Base-by-base conservation (phyloP, 2,329 filamentous ascomycete species). In the Botrytis hyacinthi region DNA sequence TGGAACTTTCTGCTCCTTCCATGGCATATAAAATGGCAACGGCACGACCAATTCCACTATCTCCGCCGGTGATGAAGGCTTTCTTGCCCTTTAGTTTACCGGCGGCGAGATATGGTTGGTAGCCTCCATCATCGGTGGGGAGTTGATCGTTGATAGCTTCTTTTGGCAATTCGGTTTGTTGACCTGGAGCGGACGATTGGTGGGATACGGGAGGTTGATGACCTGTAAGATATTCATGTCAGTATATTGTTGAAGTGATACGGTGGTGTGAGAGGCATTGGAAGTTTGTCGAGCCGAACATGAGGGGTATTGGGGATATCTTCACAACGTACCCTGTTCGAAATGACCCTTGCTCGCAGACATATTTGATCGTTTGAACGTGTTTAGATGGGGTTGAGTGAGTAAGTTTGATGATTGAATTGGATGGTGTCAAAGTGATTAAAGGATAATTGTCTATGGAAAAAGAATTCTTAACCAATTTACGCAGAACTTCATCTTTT, bases 1-100 rank as follows among this genome's bases (percentile, higher is more conserved):
- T 94, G 73, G 92, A 85, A 69, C 87, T 89, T 75, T 92, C 89
- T 22, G 92, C 92, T 9, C 93, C 93, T 82, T 96, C 93, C 86
- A 93, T 91, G 57, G 93, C 93, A 78, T 91, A 96, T 0, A 96
- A 85, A 26, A 95, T 86, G 1, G 93, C 92, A 1, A 91, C 88
- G 1, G 93, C 90, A 54, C 92, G 89, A 10, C 93, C 92, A 76
- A 96, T 95, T 2, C 93, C 93, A 10, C 88, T 91, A 82, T 95
- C 93, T 5, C 93, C 93, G 26, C 93, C 93, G 0, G 93, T 95
- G 78, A 96, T 95, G 73, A 96, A 82, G 12, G 93, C 92, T 74
- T 89, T 92, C 82, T 91, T 93, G 75, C 90, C 92, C 78, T 88
- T 83, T 10, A 96, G 88, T 83, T 96, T 97, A 67, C 89, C 90